Evolutionary conservation across 768 basidiomycete species (phyloP), one percentile per base, ranked within the genome.

Genomic region (Leccinum fibrillosum): DNA sequence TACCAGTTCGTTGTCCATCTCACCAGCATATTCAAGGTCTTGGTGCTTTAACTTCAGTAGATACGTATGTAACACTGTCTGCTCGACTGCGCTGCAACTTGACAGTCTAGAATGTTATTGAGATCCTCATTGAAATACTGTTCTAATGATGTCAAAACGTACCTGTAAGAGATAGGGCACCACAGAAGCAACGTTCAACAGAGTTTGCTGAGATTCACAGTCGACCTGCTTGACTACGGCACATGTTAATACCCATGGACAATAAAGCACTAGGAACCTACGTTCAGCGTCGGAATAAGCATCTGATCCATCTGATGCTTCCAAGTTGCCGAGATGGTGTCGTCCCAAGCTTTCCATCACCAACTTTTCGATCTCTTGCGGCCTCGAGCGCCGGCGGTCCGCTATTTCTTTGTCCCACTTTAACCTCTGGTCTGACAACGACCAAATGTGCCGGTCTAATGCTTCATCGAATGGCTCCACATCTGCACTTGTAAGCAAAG

Each of bases 391-490:
- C 49, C 92, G 80, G 57, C 82, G 82, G 51, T 82, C 81, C 23
- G 88, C 86, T 39, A 90, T 80, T 56, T 86, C 80, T 60, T 82
- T 84, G 66, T 92, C 86, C 85, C 85, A 91, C 62, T 86, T 81
- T 53, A 92, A 74, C 30, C 86, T 78, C 51, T 89, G 89, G 62
- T 88, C 83, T 44, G 88, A 85, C 19, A 94, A 72, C 1, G 88
- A 86, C 88, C 89, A 92, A 48, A 94, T 88, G 48, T 83, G 82
- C 52, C 90, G 76, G 69, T 95, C 93, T 32, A 96, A 81, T 2
- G 83, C 85, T 72, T 96, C 92, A 66, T 96, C 92, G 70, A 94
- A 96, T 2, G 84, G 80, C 66, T 94, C 90, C 63, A 84, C 83
- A 47, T 85, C 86, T 88, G 60, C n/a, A 17, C 15, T 25, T 25